phyloP scores from a whole-genome alignment of 371 early-diverging fungal species.

The Lichtheimia ornata region DNA sequence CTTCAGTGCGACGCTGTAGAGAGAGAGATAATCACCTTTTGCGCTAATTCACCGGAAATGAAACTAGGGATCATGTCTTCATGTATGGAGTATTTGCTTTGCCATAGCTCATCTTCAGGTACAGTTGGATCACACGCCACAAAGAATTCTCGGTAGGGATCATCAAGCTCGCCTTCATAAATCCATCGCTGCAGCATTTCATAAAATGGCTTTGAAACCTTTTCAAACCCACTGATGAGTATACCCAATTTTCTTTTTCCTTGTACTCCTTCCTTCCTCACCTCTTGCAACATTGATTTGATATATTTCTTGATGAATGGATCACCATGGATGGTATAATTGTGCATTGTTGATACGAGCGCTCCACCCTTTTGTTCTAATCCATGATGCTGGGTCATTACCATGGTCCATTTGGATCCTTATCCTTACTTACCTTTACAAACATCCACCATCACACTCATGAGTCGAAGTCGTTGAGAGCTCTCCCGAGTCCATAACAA shows the following conservation, averaged over 20 bases:
- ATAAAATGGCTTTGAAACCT: conserved; percentile 86
- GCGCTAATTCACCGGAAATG: conserved; percentile 72
- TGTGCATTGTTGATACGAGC: conserved; percentile 77
- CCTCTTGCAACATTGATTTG: conserved; percentile 73
- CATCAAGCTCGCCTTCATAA: conserved; percentile 91
- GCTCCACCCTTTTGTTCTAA: conserved; percentile 76
- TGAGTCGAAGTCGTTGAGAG: conserved; percentile 70
- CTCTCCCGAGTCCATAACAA: conserved; percentile 87
- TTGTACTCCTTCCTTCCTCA: conserved; percentile 43
- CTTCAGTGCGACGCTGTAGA: background rate
- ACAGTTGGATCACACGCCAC: conserved; percentile 60
- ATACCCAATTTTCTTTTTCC: conserved; percentile 23
- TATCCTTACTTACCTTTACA: conserved; percentile 46
- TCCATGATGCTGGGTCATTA: background rate
- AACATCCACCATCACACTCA: conserved; percentile 66
- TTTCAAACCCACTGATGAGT: conserved; percentile 3
- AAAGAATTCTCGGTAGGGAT: conserved; percentile 94
- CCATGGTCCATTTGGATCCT: background rate
- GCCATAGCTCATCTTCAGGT: conserved; percentile 80
- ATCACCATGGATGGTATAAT: conserved; percentile 88
- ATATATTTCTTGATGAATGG: conserved; percentile 82
- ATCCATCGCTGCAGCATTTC: conserved; percentile 93
- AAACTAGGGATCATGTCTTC: conserved; percentile 86
- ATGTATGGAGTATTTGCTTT: conserved; percentile 70
- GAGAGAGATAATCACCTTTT: conserved; percentile 58